Evolutionary conservation across 805 yeast species (phyloP), one percentile per base, ranked within the genome.

Genomic region (Saturnispora saitoi): DNA sequence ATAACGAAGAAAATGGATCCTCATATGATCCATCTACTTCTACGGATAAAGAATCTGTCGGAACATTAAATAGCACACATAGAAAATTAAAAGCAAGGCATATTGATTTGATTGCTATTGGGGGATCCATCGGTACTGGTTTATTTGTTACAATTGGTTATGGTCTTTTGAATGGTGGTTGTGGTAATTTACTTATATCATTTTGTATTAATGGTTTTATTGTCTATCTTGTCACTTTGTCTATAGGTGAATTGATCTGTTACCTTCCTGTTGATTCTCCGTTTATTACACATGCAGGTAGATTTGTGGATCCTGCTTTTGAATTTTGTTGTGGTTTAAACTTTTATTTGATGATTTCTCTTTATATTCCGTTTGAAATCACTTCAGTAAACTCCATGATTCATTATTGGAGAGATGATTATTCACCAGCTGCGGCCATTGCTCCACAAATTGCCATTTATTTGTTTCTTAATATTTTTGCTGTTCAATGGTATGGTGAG

Each of bases 121-220:
- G 91, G 17, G 93, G 91, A 46, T 82, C 87, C 36, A 83, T 86
- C 54, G 95, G 95, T 36, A 82, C 91, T 1, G 91, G 86, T 8
- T 67, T 86, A 6, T 86, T 86, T 55, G 88, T 84, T 4, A 76
- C 86, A 24, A 81, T 83, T 48, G 89, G 89, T 12, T 65, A 70
- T 43, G 84, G 80, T 0, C 65, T 86, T 29, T 69, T 73, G 29
- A 70, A 73, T 40, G 89, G 85, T 45, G 95, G 95, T 1, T 83
- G 91, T 0, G 83, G 77, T 5, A 77, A 77, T 41, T 66, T 86
- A 42, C 64, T 86, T n/a, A 59, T 86, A 4, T 81, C 81, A 0
- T 86, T 83, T 59, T 61, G 77, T 1, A 48, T 81, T 14, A 84
- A 91, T 86, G 81, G 86, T 53, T 59, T 83, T 29, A 83, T 90